These are phyloP conservation scores for Tagetes erecta DNA, from an alignment of 129 eudicot species.

Conservation along the genomic window DNA sequence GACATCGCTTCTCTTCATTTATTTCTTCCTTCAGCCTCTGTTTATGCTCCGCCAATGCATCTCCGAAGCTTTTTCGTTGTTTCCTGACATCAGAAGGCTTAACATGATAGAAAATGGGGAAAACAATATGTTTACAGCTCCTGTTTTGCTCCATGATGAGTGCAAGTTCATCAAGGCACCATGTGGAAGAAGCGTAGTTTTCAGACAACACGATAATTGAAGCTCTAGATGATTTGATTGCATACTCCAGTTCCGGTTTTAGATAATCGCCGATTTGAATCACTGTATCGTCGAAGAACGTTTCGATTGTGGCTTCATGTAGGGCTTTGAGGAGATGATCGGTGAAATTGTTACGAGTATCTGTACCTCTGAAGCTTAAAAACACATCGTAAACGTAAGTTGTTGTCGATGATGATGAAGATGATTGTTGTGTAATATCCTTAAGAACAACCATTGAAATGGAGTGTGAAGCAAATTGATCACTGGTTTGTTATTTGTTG, in stretches of 20 bases:
- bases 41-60: neutral
- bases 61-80: constrained; percentile 4
- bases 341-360: constrained; percentile 12
- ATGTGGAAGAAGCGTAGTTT: neutral
- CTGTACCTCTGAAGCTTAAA: constrained; percentile 17
- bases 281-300: constrained; percentile 2
- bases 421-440: neutral
- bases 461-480: too few species aligned
- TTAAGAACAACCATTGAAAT: neutral
- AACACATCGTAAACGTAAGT: constrained; percentile 1
- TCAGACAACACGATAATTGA: neutral
- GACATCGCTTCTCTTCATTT: neutral
- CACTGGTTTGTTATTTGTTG: too few species aligned
- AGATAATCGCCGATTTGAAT: neutral
- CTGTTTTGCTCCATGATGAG: neutral
- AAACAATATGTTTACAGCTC: neutral
- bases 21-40: neutral
- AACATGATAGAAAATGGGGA: constrained; percentile 5
- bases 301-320: neutral
- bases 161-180: constrained; percentile 8
- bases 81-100: constrained; percentile 13
- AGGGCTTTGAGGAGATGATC: neutral
- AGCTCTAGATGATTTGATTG: neutral
- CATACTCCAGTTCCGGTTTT: constrained; percentile 4
- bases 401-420: neutral